Evolutionary conservation across 805 yeast genomes (phyloP).

Genomic region (Kodamaea fukazawae): DNA sequence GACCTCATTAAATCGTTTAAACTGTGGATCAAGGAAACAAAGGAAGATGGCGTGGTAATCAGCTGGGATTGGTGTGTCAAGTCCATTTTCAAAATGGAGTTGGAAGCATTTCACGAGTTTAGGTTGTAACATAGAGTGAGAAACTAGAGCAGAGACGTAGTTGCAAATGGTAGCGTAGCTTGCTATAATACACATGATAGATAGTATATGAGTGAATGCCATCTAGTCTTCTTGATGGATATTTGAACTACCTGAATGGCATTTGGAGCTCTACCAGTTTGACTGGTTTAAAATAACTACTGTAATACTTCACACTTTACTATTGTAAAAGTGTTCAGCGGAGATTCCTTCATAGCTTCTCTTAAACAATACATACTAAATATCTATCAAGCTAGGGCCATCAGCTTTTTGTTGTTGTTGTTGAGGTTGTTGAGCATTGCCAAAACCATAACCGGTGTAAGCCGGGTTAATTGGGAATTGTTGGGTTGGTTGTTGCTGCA

Average conservation of each 20-base stretch:
- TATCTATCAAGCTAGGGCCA: slow-evolving; percentile 48
- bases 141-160: no score
- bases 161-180: no score
- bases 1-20: slow-evolving; percentile 24
- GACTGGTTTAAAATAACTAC: no score
- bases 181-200: no score
- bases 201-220: no score
- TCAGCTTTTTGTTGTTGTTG: slow-evolving; percentile 28
- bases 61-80: slow-evolving; percentile 68
- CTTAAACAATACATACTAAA: slow-evolving; percentile 16
- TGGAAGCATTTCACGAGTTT: slow-evolving; percentile 22
- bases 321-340: no score
- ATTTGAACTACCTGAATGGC: no score
- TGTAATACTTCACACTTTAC: no score
- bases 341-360: no score
- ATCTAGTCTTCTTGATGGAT: no score
- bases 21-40: slow-evolving; percentile 16
- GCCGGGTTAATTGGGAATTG: slow-evolving; percentile 59
- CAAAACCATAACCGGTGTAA: slow-evolving; percentile 93
- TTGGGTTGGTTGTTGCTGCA: slow-evolving; percentile 23
- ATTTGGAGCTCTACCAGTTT: no score
- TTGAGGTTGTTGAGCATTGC: slow-evolving; percentile 57
- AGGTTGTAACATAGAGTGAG: slow-evolving; percentile 7
- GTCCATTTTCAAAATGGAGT: slow-evolving; percentile 49
- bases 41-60: slow-evolving; percentile 32